phyloP scores from a whole-genome alignment of 1,284 basidiomycete genomes.

The Cryptococcus jaspeensis region DNA sequence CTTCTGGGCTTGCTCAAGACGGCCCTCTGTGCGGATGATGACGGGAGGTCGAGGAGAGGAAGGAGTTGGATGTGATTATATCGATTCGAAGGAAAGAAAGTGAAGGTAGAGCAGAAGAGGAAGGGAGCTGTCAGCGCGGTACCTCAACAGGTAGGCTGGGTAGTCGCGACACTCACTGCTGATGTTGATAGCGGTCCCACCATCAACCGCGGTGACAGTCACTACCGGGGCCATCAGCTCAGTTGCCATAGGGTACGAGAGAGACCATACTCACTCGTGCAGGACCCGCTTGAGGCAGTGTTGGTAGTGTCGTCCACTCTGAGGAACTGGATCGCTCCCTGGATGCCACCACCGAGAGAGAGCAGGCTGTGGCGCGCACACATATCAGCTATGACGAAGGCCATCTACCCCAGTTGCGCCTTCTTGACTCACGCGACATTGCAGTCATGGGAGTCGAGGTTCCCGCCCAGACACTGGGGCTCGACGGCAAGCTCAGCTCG shows the following conservation, averaged over 20 bases:
- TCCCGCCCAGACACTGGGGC: slow-evolving; percentile 6
- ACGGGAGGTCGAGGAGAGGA: neutral
- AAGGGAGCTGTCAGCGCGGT: too few relatives aligned
- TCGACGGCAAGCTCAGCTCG: slow-evolving; percentile 4
- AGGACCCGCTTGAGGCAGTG: slow-evolving; percentile 3
- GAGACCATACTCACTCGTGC: slow-evolving; percentile 6
- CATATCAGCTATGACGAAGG: neutral
- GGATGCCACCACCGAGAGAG: slow-evolving; percentile 7
- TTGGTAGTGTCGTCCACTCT: slow-evolving; percentile 2
- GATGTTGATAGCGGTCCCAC: slow-evolving; percentile 8
- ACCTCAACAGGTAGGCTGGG: too few relatives aligned
- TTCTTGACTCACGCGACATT: slow-evolving; percentile 7
- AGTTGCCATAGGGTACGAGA: too few relatives aligned
- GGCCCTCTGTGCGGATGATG: neutral
- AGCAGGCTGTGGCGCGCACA: neutral
- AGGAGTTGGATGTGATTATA: too few relatives aligned
- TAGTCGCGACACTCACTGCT: neutral
- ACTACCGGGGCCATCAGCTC: neutral
- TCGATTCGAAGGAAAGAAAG: too few relatives aligned
- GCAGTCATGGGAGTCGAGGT: slow-evolving; percentile 5
- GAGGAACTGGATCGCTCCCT: slow-evolving; percentile 7
- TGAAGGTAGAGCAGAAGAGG: too few relatives aligned
- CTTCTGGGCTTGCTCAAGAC: slow-evolving; percentile 10
- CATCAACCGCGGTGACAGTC: slow-evolving; percentile 12
- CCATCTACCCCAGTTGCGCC: neutral